phyloP scores from a whole-genome alignment of 352 stramenopile genomes.

The Saprolegnia diclina region DNA sequence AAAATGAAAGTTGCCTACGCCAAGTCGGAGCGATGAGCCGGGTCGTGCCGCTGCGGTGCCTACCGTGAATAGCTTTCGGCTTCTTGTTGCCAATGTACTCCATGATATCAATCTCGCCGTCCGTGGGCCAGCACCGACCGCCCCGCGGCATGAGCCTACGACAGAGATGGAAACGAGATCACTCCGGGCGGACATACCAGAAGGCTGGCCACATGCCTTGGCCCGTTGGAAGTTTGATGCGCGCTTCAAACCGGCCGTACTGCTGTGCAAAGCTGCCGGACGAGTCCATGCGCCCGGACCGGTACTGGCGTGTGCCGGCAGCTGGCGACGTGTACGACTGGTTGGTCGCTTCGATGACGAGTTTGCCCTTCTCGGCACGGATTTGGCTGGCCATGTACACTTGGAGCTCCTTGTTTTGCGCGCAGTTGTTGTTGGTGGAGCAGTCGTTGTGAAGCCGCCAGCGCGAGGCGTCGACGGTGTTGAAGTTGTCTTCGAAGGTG shows the following conservation, averaged over 20 bases:
- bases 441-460: constrained; percentile 10
- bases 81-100: constrained; percentile 18
- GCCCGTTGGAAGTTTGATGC: constrained; percentile 29
- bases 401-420: constrained; percentile 13
- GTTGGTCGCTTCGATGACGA: constrained; percentile 13
- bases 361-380: not conserved
- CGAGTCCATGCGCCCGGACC: constrained; percentile 32
- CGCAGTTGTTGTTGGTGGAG: constrained; percentile 10
- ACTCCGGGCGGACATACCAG: constrained; percentile 18
- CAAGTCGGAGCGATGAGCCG: not conserved
- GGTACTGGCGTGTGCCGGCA: constrained; percentile 21
- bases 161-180: not conserved
- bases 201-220: constrained; percentile 37
- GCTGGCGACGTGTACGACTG: not conserved
- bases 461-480: not conserved
- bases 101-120: constrained; percentile 24
- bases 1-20: constrained; percentile 21
- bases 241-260: constrained; percentile 31
- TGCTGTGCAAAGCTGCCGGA: constrained; percentile 28
- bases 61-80: constrained; percentile 10
- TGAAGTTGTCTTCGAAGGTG: constrained; percentile 21
- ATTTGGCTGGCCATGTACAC: constrained; percentile 17
- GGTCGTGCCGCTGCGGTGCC: too few species aligned
- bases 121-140: constrained; percentile 16
- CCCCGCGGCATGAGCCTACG: constrained; percentile 15